Evolutionary conservation across 1,139 yeast genomes (phyloP), one percentile per base, ranked within the genome.

Genomic region (Geotrichum australiense): DNA sequence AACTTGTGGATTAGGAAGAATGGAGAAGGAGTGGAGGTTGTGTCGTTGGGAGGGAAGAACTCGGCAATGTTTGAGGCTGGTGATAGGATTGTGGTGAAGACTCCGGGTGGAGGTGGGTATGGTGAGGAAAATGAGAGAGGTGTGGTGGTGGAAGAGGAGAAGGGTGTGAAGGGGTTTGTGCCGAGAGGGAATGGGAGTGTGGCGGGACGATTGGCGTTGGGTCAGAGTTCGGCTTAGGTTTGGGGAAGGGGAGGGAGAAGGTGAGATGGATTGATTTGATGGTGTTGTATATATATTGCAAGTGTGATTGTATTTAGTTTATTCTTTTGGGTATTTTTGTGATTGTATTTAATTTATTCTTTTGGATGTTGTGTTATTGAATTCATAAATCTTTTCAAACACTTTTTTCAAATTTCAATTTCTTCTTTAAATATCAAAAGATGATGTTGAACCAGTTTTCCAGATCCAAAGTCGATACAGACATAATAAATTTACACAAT

Each of bases 41-140:
- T 72, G 25, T 74, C 73, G 40, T 60, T 78, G 40, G 82, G 82
- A 3, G 83, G 80, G 14, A 74, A 75, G 55, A 74, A 73, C 52
- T 69, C 78, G 1, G 70, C 76, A 2, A 52, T 59, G 18, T 68
- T 74, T 43, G 53, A 57, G n/a, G 53, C 67, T 3, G 83, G 83
- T 2, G 85, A 79, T 51, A 64, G 76, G 39, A 60, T 79, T 29
- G 58, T 75, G 16, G 69, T 78, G 38, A 54, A 58, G 41, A 70
- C 76, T 2, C 76, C 76, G 1, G 75, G 75, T 8, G 74, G 74
- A 10, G 74, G 69, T 6, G 69, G 66, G 3, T 64, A 53, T 42
- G 69, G 69, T n/a, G n/a, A n/a, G n/a, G n/a, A n/a, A n/a, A n/a
- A n/a, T n/a, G n/a, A n/a, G n/a, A n/a, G n/a, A 8, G 27, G 22